phyloP scores from a whole-genome alignment of 495 filamentous ascomycete species.

The Talaromyces wortmannii region DNA sequence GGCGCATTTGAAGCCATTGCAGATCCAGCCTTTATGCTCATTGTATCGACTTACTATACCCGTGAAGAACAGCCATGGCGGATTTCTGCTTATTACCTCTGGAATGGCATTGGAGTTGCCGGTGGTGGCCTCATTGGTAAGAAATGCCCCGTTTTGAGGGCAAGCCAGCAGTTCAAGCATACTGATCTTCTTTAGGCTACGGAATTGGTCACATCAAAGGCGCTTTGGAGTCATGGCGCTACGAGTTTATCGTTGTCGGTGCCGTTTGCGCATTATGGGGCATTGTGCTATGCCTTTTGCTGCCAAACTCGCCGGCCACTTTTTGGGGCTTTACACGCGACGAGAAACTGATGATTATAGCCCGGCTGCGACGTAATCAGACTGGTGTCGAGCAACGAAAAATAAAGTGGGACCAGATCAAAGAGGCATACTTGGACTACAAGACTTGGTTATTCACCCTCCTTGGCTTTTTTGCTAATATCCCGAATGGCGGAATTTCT shows the following conservation, averaged over 20 bases:
- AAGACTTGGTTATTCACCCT: constrained; percentile 39
- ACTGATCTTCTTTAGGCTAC: constrained; percentile 22
- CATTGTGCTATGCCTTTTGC: constrained; percentile 28
- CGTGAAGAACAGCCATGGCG: constrained; percentile 11
- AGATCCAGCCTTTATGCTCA: constrained; percentile 20
- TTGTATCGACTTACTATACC: constrained; percentile 11
- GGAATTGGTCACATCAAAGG: constrained; percentile 31
- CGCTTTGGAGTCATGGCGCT: constrained; percentile 22
- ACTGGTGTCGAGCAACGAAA: constrained; percentile 49
- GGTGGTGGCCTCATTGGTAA: constrained; percentile 24
- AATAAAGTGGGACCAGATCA: constrained; percentile 42
- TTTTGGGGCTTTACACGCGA: constrained; percentile 25
- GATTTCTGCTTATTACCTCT: constrained; percentile 6
- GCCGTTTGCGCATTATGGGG: constrained; percentile 27
- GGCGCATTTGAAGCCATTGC: constrained; percentile 23
- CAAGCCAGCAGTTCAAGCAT: neutral
- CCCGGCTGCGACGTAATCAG: constrained; percentile 45
- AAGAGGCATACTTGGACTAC: constrained; percentile 39
- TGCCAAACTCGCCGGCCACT: constrained; percentile 44
- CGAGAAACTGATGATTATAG: constrained; percentile 43
- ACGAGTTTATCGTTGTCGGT: constrained; percentile 27
- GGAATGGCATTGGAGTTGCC: constrained; percentile 41
- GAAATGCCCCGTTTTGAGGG: neutral
- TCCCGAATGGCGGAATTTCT: constrained; percentile 23
- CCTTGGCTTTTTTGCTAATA: constrained; percentile 23